Evolutionary conservation across 106 monocot genomes (phyloP).

Genomic region (Allium sativum): DNA sequence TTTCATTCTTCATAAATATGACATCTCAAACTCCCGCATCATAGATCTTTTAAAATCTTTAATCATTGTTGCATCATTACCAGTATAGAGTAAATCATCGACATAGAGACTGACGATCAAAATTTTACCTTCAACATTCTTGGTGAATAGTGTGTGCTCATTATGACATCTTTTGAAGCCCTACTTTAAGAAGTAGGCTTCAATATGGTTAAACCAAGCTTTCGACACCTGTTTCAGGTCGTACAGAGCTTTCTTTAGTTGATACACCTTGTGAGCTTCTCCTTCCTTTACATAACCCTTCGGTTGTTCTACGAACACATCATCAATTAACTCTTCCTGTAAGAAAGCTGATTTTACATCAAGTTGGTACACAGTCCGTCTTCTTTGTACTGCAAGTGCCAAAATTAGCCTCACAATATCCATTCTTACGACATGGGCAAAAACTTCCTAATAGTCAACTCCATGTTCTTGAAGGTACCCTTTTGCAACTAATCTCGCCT

Average conservation of each 20-base stretch:
- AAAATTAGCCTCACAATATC: no score
- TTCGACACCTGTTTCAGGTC: no score
- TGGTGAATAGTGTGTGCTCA: not conserved
- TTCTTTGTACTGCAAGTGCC: no score
- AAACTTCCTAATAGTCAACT: no score
- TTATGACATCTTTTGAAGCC: not conserved
- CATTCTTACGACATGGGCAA: no score
- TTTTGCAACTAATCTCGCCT: no score
- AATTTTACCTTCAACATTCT: not conserved
- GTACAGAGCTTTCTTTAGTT: not conserved
- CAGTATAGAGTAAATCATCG: slow-evolving; percentile 4
- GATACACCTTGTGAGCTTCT: not conserved
- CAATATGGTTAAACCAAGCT: not conserved
- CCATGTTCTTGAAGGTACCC: no score
- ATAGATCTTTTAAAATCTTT: slow-evolving; percentile 5
- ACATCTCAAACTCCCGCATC: slow-evolving; percentile 7
- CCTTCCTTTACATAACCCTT: not conserved
- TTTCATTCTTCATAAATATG: not conserved
- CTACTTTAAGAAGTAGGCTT: not conserved
- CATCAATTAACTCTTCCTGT: no score
- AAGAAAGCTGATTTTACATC: no score
- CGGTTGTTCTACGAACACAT: no score
- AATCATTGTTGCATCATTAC: slow-evolving; percentile 2
- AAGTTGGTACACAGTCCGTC: no score
- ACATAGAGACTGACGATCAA: slow-evolving; percentile 5